These are phyloP conservation scores for Thelephora terrestris DNA, from an alignment of 1,284 basidiomycete genomes.

Conservation along the genomic window DNA sequence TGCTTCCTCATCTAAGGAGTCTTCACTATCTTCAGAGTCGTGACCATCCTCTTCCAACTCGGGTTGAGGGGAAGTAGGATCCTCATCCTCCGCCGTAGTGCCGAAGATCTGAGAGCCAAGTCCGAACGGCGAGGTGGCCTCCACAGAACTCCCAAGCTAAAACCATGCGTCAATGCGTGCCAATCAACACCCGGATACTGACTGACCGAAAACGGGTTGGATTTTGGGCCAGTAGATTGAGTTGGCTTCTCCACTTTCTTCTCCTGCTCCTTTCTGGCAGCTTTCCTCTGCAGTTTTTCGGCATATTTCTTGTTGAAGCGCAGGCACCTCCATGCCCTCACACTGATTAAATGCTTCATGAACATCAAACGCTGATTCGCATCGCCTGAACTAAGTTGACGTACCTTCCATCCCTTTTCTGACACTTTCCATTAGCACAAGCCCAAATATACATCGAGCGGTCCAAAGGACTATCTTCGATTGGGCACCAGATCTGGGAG, in stretches of 20 bases:
- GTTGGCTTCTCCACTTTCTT: slow-evolving; percentile 24
- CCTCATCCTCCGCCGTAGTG: slow-evolving; percentile 12
- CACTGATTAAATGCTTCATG: slow-evolving; percentile 27
- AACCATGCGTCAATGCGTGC: background rate
- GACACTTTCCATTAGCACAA: slow-evolving; percentile 57
- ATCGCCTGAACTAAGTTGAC: slow-evolving; percentile 20
- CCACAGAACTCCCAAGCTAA: slow-evolving; percentile 1
- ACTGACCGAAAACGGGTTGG: slow-evolving; percentile 65
- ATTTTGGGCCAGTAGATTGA: slow-evolving; percentile 25
- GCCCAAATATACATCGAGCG: slow-evolving; percentile 75
- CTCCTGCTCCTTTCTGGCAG: slow-evolving; percentile 26
- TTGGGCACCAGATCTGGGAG: slow-evolving; percentile 78
- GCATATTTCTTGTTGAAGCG: slow-evolving; percentile 66
- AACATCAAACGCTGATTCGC: slow-evolving; percentile 1
- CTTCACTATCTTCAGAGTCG: slow-evolving; percentile 9
- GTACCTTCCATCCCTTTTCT: slow-evolving; percentile 64
- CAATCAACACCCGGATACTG: background rate
- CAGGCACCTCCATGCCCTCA: slow-evolving; percentile 70
- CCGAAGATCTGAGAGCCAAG: slow-evolving; percentile 60
- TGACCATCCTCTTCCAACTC: slow-evolving; percentile 9
- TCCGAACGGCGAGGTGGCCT: slow-evolving; percentile 31
- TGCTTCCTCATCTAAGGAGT: slow-evolving; percentile 20
- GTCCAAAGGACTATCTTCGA: slow-evolving; percentile 73
- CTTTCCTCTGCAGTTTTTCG: slow-evolving; percentile 46
- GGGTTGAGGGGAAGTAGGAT: slow-evolving; percentile 2